Conservation (phyloP, 768 basidiomycete species). For the Collybiopsis luxurians region DNA sequence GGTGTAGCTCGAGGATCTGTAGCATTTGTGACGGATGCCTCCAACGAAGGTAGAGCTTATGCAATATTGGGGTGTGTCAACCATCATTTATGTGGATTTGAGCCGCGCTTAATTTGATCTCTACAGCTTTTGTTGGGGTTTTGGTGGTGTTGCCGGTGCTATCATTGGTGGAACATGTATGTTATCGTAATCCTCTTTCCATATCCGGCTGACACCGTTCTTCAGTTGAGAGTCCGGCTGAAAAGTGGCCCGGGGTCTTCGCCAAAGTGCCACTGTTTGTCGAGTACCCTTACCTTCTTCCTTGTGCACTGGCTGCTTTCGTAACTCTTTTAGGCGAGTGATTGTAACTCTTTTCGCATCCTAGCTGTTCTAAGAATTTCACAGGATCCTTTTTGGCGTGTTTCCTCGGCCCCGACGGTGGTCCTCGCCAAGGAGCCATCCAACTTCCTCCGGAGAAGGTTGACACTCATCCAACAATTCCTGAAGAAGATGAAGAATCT, state of each 20-base stretch:
- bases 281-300: slow-evolving; percentile 87
- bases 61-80: slow-evolving; percentile 75
- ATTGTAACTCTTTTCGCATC: background rate
- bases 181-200: background rate
- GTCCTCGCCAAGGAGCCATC: slow-evolving; percentile 83
- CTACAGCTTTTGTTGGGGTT: slow-evolving; percentile 87
- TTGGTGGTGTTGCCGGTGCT: slow-evolving; percentile 91
- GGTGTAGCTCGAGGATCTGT: slow-evolving; percentile 93
- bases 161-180: slow-evolving; percentile 81
- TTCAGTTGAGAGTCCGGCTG: slow-evolving; percentile 72
- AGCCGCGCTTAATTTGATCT: slow-evolving; percentile 1
- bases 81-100: background rate
- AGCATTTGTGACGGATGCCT: slow-evolving; percentile 81
- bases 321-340: slow-evolving; percentile 69
- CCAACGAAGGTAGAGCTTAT: slow-evolving; percentile 94
- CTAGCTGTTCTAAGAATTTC: slow-evolving; percentile 5
- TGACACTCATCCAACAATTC: slow-evolving; percentile 47
- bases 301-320: slow-evolving; percentile 73
- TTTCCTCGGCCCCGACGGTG: slow-evolving; percentile 90
- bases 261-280: slow-evolving; percentile 63
- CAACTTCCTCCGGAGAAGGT: slow-evolving; percentile 78
- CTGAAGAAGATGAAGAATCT: slow-evolving; percentile 54
- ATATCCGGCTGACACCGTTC: slow-evolving; percentile 13
- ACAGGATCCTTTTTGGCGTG: slow-evolving; percentile 83
- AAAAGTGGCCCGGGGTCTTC: slow-evolving; percentile 83